Base-by-base conservation (phyloP, 768 basidiomycete species). In the Cyclocybe aegerita region DNA sequence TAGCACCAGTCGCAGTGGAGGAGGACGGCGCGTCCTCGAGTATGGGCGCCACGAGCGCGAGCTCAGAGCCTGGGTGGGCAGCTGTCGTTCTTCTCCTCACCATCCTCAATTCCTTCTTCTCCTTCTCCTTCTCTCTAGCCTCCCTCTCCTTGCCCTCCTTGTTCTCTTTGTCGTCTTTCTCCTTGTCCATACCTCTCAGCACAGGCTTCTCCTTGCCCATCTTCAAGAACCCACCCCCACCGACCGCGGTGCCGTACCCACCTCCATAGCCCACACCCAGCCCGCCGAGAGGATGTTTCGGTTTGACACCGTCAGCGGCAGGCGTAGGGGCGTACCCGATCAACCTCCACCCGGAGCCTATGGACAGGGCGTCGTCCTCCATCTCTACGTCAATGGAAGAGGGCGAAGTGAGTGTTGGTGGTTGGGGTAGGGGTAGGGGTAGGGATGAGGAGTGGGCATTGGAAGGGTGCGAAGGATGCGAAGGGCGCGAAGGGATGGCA, bases 41-140 rank as follows among this genome's bases (percentile, higher is more conserved):
- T 15, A 80, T 76, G 8, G 82, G 78, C 35, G 80, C 73, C 39
- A 81, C 74, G 32, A 36, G 30, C 59, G 50, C 48, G 47, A 48
- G 50, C 46, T 48, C 37, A 53, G 32, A 60, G 71, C 74, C 72
- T 60, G 60, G 67, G 50, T 64, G 59, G 54, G 82, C 80, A 54
- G 79, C 68, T 33, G 82, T 82, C 38, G 83, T 86, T 57, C 82
- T 74, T 46, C 85, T 72, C 47, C 85, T 70, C 50, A 73, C 70
- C 62, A 81, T 68, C 58, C 72, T 74, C 51, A 72, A 64, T 41
- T 62, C 66, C 50, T 75, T 63, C 48, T 63, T 65, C 51, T 69
- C 69, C 40, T 50, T 50, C 50, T 50, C 46, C n/a, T 48, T 48
- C 42, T 34, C 16, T 31, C 14, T 32, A 2, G 50, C 60, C 49